Conservation (phyloP, 2,329 filamentous ascomycete genomes). For the Elsinoe arachidis region DNA sequence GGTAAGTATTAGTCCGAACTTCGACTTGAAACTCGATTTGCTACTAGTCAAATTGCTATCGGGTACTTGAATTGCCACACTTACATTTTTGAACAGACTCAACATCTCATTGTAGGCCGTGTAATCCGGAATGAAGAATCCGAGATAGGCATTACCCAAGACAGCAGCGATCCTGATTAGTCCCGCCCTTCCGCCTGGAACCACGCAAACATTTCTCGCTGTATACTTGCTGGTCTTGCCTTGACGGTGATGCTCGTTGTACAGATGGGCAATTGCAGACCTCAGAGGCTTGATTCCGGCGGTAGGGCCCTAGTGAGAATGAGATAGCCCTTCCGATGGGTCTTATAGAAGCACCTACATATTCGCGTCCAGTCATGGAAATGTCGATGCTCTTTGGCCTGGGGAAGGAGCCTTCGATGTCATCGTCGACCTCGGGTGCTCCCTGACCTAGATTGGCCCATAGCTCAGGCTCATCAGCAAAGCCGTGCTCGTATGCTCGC, state of each 20-base stretch:
- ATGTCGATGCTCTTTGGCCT: slow-evolving; percentile 73
- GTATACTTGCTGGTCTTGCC: slow-evolving; percentile 85
- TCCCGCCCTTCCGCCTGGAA: slow-evolving; percentile 84
- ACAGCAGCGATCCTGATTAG: slow-evolving; percentile 93
- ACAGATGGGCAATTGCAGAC: slow-evolving; percentile 80
- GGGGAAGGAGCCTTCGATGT: slow-evolving; percentile 81
- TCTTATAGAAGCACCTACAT: slow-evolving; percentile 39
- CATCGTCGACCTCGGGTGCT: slow-evolving; percentile 78
- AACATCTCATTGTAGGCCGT: slow-evolving; percentile 98
- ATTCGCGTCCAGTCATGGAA: slow-evolving; percentile 71
- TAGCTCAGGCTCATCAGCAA: slow-evolving; percentile 63
- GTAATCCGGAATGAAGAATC: slow-evolving; percentile 73
- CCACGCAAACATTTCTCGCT: slow-evolving; percentile 96
- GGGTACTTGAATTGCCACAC: slow-evolving; percentile 21
- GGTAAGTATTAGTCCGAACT: slow-evolving; percentile 27
- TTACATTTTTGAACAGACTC: slow-evolving; percentile 79
- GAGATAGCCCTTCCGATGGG: neutral
- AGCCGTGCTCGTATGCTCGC: slow-evolving; percentile 82
- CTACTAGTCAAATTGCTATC: neutral
- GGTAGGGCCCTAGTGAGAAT: slow-evolving; percentile 52
- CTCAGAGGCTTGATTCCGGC: slow-evolving; percentile 87
- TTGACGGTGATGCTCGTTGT: slow-evolving; percentile 85
- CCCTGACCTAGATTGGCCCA: slow-evolving; percentile 96
- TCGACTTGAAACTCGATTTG: too few species aligned
- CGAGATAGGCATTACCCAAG: slow-evolving; percentile 71